These are phyloP conservation scores for Termitomyces sp. DNA, from an alignment of 768 basidiomycete genomes.

Conservation along the genomic window DNA sequence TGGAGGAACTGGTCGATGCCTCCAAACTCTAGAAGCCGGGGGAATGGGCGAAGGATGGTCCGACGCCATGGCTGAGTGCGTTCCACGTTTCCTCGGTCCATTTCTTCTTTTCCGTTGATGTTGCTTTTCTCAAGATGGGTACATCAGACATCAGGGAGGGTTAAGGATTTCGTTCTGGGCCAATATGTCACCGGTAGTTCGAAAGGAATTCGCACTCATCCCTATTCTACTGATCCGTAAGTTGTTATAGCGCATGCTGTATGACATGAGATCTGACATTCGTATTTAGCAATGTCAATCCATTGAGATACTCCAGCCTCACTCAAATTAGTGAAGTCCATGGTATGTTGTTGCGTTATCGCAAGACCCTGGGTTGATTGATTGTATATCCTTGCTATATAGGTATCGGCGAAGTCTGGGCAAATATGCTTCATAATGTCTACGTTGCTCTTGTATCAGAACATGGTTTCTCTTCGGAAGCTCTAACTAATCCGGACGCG, in stretches of 20 bases:
- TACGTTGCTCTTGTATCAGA: slow-evolving; percentile 32
- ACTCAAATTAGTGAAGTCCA: slow-evolving; percentile 38
- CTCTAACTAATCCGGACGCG: slow-evolving; percentile 33
- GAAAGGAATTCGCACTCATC: slow-evolving; percentile 46
- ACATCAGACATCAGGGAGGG: slow-evolving; percentile 29
- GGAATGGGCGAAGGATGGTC: slow-evolving; percentile 71
- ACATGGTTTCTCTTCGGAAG: slow-evolving; percentile 30
- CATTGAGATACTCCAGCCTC: slow-evolving; percentile 36
- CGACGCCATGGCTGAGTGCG: slow-evolving; percentile 43
- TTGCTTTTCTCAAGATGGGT: slow-evolving; percentile 26
- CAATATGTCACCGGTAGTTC: slow-evolving; percentile 43
- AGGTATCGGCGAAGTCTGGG: slow-evolving; percentile 57
- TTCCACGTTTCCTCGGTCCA: background rate
- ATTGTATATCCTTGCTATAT: background rate
- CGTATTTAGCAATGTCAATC: slow-evolving; percentile 29
- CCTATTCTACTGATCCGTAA: slow-evolving; percentile 47
- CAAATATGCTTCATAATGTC: slow-evolving; percentile 39
- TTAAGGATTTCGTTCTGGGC: slow-evolving; percentile 37
- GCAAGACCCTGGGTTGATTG: background rate
- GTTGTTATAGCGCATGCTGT: slow-evolving; percentile 9
- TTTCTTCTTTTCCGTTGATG: background rate
- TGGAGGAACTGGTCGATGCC: slow-evolving; percentile 53
- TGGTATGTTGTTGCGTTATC: slow-evolving; percentile 22
- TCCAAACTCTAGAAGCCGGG: slow-evolving; percentile 57
- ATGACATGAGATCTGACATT: background rate